phyloP scores from a whole-genome alignment of 345 rosid species.

The Arabis alpina region DNA sequence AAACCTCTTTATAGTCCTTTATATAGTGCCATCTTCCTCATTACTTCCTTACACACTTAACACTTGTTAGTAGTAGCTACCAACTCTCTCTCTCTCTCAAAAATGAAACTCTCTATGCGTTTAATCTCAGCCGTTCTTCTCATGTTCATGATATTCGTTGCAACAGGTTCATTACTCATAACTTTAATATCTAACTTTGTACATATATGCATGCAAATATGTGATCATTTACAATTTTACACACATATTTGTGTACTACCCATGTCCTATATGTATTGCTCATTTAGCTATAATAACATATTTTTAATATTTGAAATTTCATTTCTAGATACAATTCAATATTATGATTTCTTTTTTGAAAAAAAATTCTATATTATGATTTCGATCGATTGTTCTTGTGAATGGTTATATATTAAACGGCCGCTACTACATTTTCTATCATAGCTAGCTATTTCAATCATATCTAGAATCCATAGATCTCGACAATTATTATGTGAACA shows the following conservation, averaged over 20 bases:
- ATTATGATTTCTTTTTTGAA: no score
- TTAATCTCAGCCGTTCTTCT: slow-evolving; percentile 37
- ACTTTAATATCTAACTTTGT: background rate
- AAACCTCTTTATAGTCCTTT: slow-evolving; percentile 20
- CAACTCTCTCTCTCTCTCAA: slow-evolving; percentile 12
- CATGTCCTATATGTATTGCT: background rate
- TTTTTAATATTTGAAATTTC: background rate
- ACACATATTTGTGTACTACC: no score
- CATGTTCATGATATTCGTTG: slow-evolving; percentile 41
- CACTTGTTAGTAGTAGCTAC: background rate
- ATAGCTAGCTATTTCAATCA: background rate
- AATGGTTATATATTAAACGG: background rate
- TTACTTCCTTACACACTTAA: background rate
- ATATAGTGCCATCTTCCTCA: slow-evolving; percentile 30
- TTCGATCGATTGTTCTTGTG: background rate
- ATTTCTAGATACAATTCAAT: background rate
- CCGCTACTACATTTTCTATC: background rate
- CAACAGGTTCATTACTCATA: slow-evolving; percentile 37
- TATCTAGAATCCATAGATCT: no score
- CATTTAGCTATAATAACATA: background rate
- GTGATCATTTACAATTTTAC: no score
- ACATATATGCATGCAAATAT: slow-evolving; percentile 6
- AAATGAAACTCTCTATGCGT: slow-evolving; percentile 44
- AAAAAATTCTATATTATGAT: background rate
- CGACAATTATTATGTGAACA: no score